Percentiles rank a stretch among this genome's conserved stretches.
phyloP scores from a whole-genome alignment of 2,329 filamentous ascomycete species.

The Coccinonectria pachysandricola region DNA sequence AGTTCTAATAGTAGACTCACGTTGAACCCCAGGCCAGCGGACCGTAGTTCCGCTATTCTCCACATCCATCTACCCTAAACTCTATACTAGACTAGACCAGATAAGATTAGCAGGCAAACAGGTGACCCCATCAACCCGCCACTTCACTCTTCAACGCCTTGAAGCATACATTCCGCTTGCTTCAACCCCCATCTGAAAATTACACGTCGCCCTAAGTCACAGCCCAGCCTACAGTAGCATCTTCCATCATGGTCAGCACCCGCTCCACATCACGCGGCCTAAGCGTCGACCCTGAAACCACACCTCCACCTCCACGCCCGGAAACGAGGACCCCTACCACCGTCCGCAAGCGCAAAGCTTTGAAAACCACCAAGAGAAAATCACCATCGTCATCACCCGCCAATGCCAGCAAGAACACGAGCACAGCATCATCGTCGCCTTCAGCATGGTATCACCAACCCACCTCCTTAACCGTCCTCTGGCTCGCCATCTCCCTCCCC shows the following conservation, averaged over 20 bases:
- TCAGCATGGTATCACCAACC: constrained; percentile 35
- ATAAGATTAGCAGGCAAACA: too few species aligned
- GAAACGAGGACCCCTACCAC: constrained; percentile 8
- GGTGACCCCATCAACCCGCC: too few species aligned
- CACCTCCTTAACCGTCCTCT: constrained; percentile 42
- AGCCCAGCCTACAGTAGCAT: constrained; percentile 1
- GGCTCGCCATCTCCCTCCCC: constrained; percentile 65
- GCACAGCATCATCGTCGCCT: constrained; percentile 1
- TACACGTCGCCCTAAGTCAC: neutral
- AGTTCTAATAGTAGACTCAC: too few species aligned
- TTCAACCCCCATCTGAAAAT: too few species aligned
- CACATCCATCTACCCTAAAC: too few species aligned
- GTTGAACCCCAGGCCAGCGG: too few species aligned
- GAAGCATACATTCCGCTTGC: too few species aligned
- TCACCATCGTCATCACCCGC: constrained; percentile 5
- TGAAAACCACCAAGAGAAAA: too few species aligned
- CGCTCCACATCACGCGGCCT: constrained; percentile 25
- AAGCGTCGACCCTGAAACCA: constrained; percentile 15
- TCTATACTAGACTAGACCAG: too few species aligned
- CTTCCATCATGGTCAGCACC: constrained; percentile 27
- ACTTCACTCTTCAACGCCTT: too few species aligned
- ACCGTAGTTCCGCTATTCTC: too few species aligned
- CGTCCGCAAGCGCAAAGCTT: constrained; percentile 10
- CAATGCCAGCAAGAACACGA: constrained; percentile 8
- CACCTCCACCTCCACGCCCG: too few species aligned